A percentile compares a stretch with the other conserved stretches of the same genome.
phyloP scores from a whole-genome alignment of 345 rosid genomes.

The Citrus reticulata region DNA sequence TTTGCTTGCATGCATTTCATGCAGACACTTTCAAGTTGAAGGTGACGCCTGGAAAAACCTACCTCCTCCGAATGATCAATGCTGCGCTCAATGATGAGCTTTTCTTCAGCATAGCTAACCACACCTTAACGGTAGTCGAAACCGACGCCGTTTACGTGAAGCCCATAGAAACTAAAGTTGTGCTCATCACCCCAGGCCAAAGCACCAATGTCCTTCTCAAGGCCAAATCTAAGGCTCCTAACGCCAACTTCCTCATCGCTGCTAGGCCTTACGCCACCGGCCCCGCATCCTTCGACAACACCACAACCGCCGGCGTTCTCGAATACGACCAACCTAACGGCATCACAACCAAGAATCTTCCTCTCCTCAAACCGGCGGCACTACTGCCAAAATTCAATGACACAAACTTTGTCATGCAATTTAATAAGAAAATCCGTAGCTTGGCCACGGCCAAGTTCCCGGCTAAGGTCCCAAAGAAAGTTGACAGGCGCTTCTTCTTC shows the following conservation, averaged over 20 bases:
- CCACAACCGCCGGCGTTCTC: slow-evolving; percentile 40
- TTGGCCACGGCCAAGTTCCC: slow-evolving; percentile 39
- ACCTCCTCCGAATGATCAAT: slow-evolving; percentile 44
- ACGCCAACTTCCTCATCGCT: slow-evolving; percentile 29
- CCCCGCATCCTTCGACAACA: slow-evolving; percentile 43
- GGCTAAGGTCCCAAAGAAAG: slow-evolving; percentile 38
- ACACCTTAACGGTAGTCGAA: slow-evolving; percentile 59
- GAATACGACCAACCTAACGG: slow-evolving; percentile 26
- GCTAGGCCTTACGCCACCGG: slow-evolving; percentile 49
- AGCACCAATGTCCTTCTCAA: slow-evolving; percentile 64
- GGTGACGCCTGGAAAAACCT: slow-evolving; percentile 46
- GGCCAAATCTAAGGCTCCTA: slow-evolving; percentile 31
- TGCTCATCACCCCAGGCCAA: slow-evolving; percentile 66
- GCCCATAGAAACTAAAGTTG: slow-evolving; percentile 47
- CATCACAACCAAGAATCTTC: slow-evolving; percentile 24
- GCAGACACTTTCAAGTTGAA: slow-evolving; percentile 53
- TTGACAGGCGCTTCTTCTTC: slow-evolving; percentile 45
- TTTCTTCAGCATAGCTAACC: slow-evolving; percentile 68
- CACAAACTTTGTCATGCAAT: slow-evolving; percentile 32
- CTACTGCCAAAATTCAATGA: slow-evolving; percentile 44
- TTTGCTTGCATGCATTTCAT: not conserved
- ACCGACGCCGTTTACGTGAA: slow-evolving; percentile 68
- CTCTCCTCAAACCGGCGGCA: slow-evolving; percentile 28
- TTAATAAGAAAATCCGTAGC: slow-evolving; percentile 35
- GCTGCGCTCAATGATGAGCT: slow-evolving; percentile 71